Conservation (phyloP, 2,329 filamentous ascomycete species). For the Corynespora cassiicola region DNA sequence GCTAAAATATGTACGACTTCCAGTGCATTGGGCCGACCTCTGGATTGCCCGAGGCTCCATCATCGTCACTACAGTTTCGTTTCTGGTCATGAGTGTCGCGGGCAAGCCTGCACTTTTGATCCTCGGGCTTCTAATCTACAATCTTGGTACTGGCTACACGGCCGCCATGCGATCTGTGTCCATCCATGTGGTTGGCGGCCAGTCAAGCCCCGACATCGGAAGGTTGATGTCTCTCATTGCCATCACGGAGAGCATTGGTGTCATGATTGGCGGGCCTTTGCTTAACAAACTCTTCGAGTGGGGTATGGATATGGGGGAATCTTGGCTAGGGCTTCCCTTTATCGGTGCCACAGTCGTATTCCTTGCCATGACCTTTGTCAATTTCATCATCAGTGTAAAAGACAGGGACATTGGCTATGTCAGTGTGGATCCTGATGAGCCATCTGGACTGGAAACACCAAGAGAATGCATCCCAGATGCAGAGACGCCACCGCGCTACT, state of each 20-base stretch:
- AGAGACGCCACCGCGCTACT: too few species aligned
- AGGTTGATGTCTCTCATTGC: slow-evolving; percentile 58
- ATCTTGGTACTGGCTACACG: slow-evolving; percentile 56
- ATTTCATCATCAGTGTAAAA: slow-evolving; percentile 33
- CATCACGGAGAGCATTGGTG: slow-evolving; percentile 55
- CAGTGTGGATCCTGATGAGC: too few species aligned
- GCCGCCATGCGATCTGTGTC: slow-evolving; percentile 55
- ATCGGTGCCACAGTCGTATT: slow-evolving; percentile 31
- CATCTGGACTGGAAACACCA: too few species aligned
- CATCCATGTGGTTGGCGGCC: slow-evolving; percentile 55
- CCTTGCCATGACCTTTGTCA: slow-evolving; percentile 29
- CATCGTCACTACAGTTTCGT: slow-evolving; percentile 51
- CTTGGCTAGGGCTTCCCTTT: slow-evolving; percentile 57
- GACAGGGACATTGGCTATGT: slow-evolving; percentile 26
- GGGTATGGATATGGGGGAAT: slow-evolving; percentile 53
- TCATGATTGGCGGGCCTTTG: slow-evolving; percentile 54
- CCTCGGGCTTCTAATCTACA: slow-evolving; percentile 54
- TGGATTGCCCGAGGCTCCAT: slow-evolving; percentile 55
- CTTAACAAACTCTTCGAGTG: slow-evolving; percentile 55
- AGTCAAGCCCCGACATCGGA: slow-evolving; percentile 51
- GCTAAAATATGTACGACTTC: slow-evolving; percentile 41
- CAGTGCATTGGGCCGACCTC: slow-evolving; percentile 52
- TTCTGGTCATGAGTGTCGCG: slow-evolving; percentile 55
- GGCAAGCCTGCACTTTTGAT: slow-evolving; percentile 51
- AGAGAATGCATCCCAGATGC: too few species aligned